phyloP scores from a whole-genome alignment of 73 alveolate genomes.

The Uronychia setigera region DNA sequence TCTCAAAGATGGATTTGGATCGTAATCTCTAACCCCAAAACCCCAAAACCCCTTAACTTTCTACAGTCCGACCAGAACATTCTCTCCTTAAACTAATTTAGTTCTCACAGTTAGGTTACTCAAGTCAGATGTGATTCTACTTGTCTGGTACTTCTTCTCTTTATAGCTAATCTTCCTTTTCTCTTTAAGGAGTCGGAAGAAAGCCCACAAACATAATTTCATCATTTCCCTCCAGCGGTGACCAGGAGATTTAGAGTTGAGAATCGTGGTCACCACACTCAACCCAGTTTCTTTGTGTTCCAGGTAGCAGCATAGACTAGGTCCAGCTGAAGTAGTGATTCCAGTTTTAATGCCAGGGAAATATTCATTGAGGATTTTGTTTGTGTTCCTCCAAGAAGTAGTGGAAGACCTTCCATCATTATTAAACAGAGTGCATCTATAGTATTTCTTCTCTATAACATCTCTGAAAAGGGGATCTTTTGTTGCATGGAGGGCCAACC shows the following conservation, averaged over 20 bases:
- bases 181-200: neutral
- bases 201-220: constrained; percentile 40
- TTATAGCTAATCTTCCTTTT: no score
- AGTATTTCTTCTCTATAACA: constrained; percentile 33
- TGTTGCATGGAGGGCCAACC: constrained; percentile 47
- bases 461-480: constrained; percentile 45
- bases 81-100: no score
- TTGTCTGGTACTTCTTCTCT: no score
- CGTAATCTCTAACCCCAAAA: no score
- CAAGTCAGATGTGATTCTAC: no score
- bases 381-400: constrained; percentile 71
- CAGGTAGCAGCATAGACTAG: constrained; percentile 64
- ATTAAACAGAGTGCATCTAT: constrained; percentile 24
- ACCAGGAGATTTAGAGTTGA: constrained; percentile 43
- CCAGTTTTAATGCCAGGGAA: constrained; percentile 87
- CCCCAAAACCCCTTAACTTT: neutral
- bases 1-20: no score
- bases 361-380: constrained; percentile 65
- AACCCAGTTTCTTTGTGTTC: constrained; percentile 9
- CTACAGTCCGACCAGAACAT: no score
- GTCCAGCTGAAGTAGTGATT: constrained; percentile 84
- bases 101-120: no score
- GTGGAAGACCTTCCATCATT: neutral
- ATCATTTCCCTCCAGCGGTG: constrained; percentile 62
- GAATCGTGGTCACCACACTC: constrained; percentile 16